phyloP scores from a whole-genome alignment of 2,329 filamentous ascomycete genomes.

The Aspergillus ochraceus region DNA sequence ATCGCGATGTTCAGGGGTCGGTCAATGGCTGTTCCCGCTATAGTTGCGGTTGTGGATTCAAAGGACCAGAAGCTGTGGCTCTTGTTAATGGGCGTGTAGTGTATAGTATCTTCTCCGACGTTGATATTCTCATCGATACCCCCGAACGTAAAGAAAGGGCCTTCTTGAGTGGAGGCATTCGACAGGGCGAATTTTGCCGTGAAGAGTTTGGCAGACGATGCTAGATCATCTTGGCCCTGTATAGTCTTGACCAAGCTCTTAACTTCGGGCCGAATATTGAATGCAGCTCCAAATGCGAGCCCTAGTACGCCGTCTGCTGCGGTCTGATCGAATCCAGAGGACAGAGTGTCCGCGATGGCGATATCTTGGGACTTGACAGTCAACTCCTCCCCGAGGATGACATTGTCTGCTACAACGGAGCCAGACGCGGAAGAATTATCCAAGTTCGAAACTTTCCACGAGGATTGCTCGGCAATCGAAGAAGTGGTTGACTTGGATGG shows the following conservation, averaged over 20 bases:
- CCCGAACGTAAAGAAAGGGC: slow-evolving; percentile 71
- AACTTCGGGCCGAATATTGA: slow-evolving; percentile 60
- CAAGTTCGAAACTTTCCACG: slow-evolving; percentile 68
- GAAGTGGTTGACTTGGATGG: slow-evolving; percentile 62
- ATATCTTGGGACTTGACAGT: slow-evolving; percentile 62
- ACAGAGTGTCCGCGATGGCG: slow-evolving; percentile 63
- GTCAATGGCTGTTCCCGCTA: slow-evolving; percentile 57
- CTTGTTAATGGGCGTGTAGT: slow-evolving; percentile 64
- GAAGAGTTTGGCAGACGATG: slow-evolving; percentile 58
- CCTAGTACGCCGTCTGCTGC: slow-evolving; percentile 66
- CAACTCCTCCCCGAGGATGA: slow-evolving; percentile 63
- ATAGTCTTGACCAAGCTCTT: slow-evolving; percentile 69
- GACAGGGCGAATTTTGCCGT: slow-evolving; percentile 63
- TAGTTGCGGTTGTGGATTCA: slow-evolving; percentile 54
- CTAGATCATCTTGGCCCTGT: slow-evolving; percentile 59
- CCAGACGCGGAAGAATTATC: slow-evolving; percentile 68
- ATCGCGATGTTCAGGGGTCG: slow-evolving; percentile 64
- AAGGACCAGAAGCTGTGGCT: slow-evolving; percentile 70
- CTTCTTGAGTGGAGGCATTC: slow-evolving; percentile 50
- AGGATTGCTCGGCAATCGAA: slow-evolving; percentile 49
- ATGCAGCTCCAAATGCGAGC: slow-evolving; percentile 65
- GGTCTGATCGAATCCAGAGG: slow-evolving; percentile 56
- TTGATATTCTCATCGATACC: slow-evolving; percentile 66
- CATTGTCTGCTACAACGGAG: slow-evolving; percentile 61
- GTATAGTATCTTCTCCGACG: slow-evolving; percentile 57